phyloP scores from a whole-genome alignment of 371 early-diverging fungal species.

The Chytridiales sp. region DNA sequence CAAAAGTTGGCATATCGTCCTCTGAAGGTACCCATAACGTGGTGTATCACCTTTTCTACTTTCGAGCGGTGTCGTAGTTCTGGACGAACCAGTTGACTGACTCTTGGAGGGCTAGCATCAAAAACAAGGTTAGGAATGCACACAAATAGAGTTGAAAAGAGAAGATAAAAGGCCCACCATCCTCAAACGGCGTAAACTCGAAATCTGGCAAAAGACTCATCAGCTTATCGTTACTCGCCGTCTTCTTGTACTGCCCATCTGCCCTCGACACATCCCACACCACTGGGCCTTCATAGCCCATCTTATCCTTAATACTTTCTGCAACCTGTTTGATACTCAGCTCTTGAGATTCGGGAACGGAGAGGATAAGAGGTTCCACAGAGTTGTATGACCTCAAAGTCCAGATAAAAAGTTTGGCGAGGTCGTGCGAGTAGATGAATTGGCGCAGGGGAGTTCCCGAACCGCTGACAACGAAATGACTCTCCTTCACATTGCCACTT shows the following conservation, averaged over 20 bases:
- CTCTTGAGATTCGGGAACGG: conserved; percentile 79
- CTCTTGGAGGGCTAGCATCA: conserved; percentile 62
- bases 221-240: conserved; percentile 80
- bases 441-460: conserved; percentile 83
- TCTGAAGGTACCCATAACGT: too few species aligned
- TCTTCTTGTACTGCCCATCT: conserved; percentile 88
- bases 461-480: conserved; percentile 76
- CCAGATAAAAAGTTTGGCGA: conserved; percentile 84
- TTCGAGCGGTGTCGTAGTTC: conserved; percentile 56
- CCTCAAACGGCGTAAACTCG: conserved; percentile 77
- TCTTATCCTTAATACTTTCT: conserved; percentile 68
- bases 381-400: conserved; percentile 74
- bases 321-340: conserved; percentile 81
- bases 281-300: conserved; percentile 54
- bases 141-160: conserved; percentile 4
- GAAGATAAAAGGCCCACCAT: conserved; percentile 46
- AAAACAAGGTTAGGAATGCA: conserved; percentile 3
- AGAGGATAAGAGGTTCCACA: conserved; percentile 80
- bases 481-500: conserved; percentile 43
- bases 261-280: conserved; percentile 74
- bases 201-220: conserved; percentile 72
- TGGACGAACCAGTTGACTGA: conserved; percentile 78
- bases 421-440: conserved; percentile 83
- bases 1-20: too few species aligned
- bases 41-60: too few species aligned